Evolutionary conservation across 495 filamentous ascomycete genomes (phyloP).

Genomic region (Podospora bellae-mahoneyi): DNA sequence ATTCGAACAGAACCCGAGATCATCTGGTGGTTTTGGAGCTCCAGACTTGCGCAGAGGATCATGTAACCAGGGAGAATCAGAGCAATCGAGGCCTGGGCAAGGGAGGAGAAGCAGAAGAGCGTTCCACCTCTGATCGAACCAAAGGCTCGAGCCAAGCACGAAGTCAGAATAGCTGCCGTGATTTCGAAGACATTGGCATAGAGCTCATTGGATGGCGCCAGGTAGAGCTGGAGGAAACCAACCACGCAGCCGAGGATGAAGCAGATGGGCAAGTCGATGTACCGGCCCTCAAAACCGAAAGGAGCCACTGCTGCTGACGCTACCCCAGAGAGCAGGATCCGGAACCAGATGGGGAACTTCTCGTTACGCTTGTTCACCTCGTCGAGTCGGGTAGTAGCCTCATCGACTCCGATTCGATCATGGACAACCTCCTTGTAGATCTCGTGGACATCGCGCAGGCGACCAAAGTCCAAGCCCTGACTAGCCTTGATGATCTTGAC

Average conservation of each 20-base stretch:
- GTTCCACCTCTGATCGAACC: conserved; percentile 70
- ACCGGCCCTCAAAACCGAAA: conserved; percentile 83
- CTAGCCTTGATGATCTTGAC: conserved; percentile 77
- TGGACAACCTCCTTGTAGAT: conserved; percentile 94
- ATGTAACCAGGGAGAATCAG: conserved; percentile 81
- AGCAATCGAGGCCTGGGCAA: conserved; percentile 87
- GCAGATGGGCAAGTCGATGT: conserved; percentile 82
- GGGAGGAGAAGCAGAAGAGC: conserved; percentile 86
- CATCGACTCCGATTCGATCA: conserved; percentile 78
- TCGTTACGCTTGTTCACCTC: conserved; percentile 59
- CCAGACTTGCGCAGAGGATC: conserved; percentile 70
- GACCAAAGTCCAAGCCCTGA: conserved; percentile 81
- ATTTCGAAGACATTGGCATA: conserved; percentile 92
- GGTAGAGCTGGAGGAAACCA: conserved; percentile 74
- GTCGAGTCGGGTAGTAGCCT: conserved; percentile 69
- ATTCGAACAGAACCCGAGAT: conserved; percentile 90
- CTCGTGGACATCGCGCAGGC: conserved; percentile 77
- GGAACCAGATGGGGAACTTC: conserved; percentile 65
- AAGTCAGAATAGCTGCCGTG: conserved; percentile 77
- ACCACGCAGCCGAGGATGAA: conserved; percentile 83
- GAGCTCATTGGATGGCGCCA: conserved; percentile 75
- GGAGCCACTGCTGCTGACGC: conserved; percentile 78
- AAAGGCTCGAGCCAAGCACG: conserved; percentile 84
- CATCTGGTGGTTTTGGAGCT: conserved; percentile 81
- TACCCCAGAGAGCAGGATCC: conserved; percentile 79